Evolutionary conservation across 148 eudicot genomes (phyloP).

Genomic region (Cornus florida): DNA sequence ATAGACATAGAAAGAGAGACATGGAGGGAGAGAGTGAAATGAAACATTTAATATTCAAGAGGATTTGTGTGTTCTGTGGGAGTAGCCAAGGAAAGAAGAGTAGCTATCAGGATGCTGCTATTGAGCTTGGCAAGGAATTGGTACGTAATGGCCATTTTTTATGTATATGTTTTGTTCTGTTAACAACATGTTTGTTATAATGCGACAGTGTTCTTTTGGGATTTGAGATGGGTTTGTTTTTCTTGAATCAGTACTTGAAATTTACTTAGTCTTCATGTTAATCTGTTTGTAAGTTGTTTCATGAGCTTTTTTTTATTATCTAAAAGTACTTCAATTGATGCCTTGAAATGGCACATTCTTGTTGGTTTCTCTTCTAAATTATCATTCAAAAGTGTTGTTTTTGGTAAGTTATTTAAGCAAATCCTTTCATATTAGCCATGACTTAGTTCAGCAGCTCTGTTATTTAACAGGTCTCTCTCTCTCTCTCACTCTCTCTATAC

Average conservation of each 20-base stretch:
- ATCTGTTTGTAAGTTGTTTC: slow-evolving; percentile 9
- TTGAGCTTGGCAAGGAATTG: slow-evolving; percentile 90
- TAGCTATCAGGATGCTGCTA: slow-evolving; percentile 97
- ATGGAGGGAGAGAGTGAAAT: slow-evolving; percentile 75
- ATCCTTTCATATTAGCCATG: neutral
- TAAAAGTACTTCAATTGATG: neutral
- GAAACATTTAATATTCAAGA: slow-evolving; percentile 67
- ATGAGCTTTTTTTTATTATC: neutral
- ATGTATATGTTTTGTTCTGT: slow-evolving; percentile 1
- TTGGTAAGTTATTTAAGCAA: neutral
- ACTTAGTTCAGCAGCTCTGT: slow-evolving; percentile 1
- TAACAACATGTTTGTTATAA: neutral
- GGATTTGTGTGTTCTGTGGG: slow-evolving; percentile 97
- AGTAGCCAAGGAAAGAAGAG: slow-evolving; percentile 96
- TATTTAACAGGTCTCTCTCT: neutral
- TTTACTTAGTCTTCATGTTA: neutral
- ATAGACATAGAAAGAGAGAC: slow-evolving; percentile 4
- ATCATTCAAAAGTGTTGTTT: neutral
- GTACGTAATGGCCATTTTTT: slow-evolving; percentile 27
- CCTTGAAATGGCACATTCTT: slow-evolving; percentile 3
- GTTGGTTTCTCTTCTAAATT: neutral
- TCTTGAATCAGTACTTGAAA: neutral
- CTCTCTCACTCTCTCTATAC: neutral
- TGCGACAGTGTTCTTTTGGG: neutral
- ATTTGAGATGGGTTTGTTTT: slow-evolving; percentile 13